These are phyloP conservation scores for Eruca vesicaria DNA, from an alignment of 441 rosid species.

Conservation along the genomic window DNA sequence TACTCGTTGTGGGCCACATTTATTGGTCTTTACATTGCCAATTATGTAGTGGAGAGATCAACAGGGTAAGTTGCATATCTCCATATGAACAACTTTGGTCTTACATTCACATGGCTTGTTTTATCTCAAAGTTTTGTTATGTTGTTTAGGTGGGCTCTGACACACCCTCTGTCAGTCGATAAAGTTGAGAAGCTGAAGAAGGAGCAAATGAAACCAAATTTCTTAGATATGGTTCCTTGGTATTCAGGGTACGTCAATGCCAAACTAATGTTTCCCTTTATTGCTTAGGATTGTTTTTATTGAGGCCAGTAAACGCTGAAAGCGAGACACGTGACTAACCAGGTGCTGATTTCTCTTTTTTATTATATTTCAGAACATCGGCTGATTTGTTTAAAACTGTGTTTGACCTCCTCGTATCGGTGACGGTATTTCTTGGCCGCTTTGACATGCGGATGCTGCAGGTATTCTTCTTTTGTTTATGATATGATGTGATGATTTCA, in stretches of 20 bases:
- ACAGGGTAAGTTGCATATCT: constrained; percentile 74
- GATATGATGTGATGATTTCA: neutral
- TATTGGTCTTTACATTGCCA: constrained; percentile 97
- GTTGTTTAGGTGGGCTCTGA: constrained; percentile 90
- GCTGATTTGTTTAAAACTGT: constrained; percentile 98
- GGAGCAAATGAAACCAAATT: constrained; percentile 91
- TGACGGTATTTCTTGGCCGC: constrained; percentile 97
- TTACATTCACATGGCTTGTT: neutral
- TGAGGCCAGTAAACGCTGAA: neutral
- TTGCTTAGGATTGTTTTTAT: neutral
- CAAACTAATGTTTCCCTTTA: neutral
- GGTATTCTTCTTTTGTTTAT: constrained; percentile 42
- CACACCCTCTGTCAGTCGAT: constrained; percentile 85
- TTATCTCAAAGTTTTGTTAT: constrained; percentile 1
- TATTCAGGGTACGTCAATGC: constrained; percentile 78
- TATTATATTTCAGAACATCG: constrained; percentile 80
- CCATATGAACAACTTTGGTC: constrained; percentile 9
- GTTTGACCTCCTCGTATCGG: constrained; percentile 97
- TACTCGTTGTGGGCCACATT: constrained; percentile 99
- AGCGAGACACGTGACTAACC: neutral
- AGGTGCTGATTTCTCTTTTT: constrained; percentile 14
- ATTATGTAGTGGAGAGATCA: constrained; percentile 97
- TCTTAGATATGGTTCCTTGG: constrained; percentile 99
- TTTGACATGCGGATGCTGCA: constrained; percentile 99
- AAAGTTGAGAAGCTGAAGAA: constrained; percentile 78